Base-by-base conservation (phyloP, 2,329 filamentous ascomycete species). In the Acrocalymma vagum region DNA sequence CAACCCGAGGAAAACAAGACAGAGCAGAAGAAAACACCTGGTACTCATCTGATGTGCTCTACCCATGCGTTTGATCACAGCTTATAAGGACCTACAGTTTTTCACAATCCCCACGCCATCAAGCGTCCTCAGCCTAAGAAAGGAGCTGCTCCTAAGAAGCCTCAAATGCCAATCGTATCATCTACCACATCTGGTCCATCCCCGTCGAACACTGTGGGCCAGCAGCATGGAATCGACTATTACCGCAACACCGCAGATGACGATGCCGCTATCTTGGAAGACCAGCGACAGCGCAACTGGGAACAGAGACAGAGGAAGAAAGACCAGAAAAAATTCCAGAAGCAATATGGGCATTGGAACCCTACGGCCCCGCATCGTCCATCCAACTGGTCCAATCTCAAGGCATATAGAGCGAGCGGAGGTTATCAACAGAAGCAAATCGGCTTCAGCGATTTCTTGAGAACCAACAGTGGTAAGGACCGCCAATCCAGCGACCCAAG, bases 241-340 rank as follows among this genome's bases (percentile, higher is more conserved):
- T 65, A 96, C 69, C 96, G 91, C 88, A 82, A 82, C 2, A 85
- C 83, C 32, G 87, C 90, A n/a, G 90, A 95, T 54, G 89, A 95
- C 40, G 90, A 90, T 59, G 78, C 81, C 18, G 80, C 83, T 52
- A 79, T 77, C 50, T 82, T 84, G 48, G 90, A 90, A 64, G 77
- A 76, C 29, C 75, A 71, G 14, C 81, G 87, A 60, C 88, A 88
- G 71, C 81, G 84, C 40, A 83, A 88, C 62, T 84, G 89, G 33
- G 89, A 89, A 40, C 88, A 62, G 28, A 51, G 89, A 10, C 85
- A 89, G 45, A 67, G 67, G 30, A 76, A 76, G 59, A 70, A 73
- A 27, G 84, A 89, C 45, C 48, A 60, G 44, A 87, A 85, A 72
- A 90, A 88, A 71, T 86, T 85, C 64, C 85, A 87, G 70, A 88